phyloP scores from a whole-genome alignment of 805 yeast genomes.

The Candida orba region DNA sequence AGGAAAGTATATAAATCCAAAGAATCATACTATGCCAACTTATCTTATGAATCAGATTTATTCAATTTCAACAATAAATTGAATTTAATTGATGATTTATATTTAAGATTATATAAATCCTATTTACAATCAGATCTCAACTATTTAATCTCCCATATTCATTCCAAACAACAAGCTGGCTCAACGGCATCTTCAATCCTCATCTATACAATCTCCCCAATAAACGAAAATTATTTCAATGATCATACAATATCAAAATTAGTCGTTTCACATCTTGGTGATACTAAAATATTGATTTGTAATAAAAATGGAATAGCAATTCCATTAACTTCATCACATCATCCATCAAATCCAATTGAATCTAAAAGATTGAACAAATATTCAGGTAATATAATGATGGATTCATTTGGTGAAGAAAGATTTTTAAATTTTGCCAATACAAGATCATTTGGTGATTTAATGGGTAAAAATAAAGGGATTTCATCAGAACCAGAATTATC shows the following conservation, averaged over 20 bases:
- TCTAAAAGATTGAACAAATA: slow-evolving; percentile 60
- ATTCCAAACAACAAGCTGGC: slow-evolving; percentile 31
- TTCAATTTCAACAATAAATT: slow-evolving; percentile 6
- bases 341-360: slow-evolving; percentile 79
- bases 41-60: slow-evolving; percentile 21
- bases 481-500: slow-evolving; percentile 87
- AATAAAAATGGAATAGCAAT: slow-evolving; percentile 78
- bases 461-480: slow-evolving; percentile 76
- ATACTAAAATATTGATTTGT: slow-evolving; percentile 79
- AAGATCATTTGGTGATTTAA: slow-evolving; percentile 84
- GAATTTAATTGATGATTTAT: slow-evolving; percentile 45
- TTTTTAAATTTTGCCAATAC: slow-evolving; percentile 82
- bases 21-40: slow-evolving; percentile 27
- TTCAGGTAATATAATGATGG: slow-evolving; percentile 60
- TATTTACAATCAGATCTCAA: slow-evolving; percentile 61
- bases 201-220: slow-evolving; percentile 37
- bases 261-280: slow-evolving; percentile 87
- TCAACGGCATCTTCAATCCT: slow-evolving; percentile 68
- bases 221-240: slow-evolving; percentile 34
- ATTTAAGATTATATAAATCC: slow-evolving; percentile 53
- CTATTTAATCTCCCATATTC: slow-evolving; percentile 31
- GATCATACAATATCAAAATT: slow-evolving; percentile 60
- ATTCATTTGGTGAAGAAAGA: slow-evolving; percentile 89
- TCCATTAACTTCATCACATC: slow-evolving; percentile 73
- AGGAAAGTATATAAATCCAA: slow-evolving; percentile 55